Percentiles rank a stretch among this genome's conserved stretches.
Conservation (phyloP, 768 basidiomycete species). For the Lactarius vividus region DNA sequence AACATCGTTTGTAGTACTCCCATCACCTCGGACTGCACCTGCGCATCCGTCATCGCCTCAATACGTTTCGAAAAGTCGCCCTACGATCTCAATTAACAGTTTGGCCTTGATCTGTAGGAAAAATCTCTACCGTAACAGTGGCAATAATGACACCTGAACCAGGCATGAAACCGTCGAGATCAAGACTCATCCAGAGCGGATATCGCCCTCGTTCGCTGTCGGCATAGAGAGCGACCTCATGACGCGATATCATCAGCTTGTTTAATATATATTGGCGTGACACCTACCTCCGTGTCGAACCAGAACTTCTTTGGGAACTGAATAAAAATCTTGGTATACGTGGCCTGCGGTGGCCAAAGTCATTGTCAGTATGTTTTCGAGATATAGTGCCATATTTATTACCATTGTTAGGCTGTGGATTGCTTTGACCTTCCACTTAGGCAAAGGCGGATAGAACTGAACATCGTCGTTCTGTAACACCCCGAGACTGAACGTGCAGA, state of each 20-base stretch:
- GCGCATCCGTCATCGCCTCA: conserved; percentile 46
- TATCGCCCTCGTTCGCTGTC: conserved; percentile 35
- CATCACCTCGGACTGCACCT: conserved; percentile 53
- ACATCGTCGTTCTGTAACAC: conserved; percentile 40
- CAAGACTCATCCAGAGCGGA: conserved; percentile 64
- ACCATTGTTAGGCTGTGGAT: conserved; percentile 63
- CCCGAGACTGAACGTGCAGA: conserved; percentile 66
- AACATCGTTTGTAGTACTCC: conserved; percentile 54
- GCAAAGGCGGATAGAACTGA: conserved; percentile 50
- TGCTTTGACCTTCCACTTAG: conserved; percentile 59
- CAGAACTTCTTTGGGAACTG: conserved; percentile 23
- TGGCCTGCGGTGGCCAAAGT: not conserved
- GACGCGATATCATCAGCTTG: not conserved
- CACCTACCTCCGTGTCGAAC: conserved; percentile 9
- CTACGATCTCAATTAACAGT: conserved; percentile 32
- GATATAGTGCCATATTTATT: not conserved
- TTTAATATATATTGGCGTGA: not conserved
- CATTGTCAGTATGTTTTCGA: not conserved
- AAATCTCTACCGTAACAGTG: conserved; percentile 45
- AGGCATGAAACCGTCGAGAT: conserved; percentile 53
- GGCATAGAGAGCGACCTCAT: conserved; percentile 15
- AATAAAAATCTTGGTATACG: conserved; percentile 14
- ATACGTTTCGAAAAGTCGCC: conserved; percentile 58
- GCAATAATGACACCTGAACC: conserved; percentile 56
- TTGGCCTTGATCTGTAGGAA: conserved; percentile 9